Evolutionary conservation across 768 basidiomycete genomes (phyloP).

Genomic region (Trametes elegans): DNA sequence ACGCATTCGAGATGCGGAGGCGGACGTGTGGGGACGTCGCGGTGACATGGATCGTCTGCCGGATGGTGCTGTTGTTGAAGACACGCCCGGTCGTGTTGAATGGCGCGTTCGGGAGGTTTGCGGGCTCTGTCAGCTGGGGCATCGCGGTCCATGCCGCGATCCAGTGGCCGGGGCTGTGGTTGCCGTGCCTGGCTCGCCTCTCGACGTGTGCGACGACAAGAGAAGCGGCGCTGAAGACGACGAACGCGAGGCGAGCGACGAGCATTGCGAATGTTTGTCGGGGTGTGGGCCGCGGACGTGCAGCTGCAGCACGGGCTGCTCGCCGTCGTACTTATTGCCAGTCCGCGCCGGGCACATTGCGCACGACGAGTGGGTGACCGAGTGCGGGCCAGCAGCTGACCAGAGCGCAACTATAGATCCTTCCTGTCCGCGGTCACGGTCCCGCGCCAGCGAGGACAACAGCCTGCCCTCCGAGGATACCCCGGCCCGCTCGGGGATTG

Average conservation of each 20-base stretch:
- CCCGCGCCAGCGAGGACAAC: too few relatives aligned
- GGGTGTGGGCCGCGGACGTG: neutral
- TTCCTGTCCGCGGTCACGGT: too few relatives aligned
- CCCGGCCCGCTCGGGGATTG: conserved; percentile 1
- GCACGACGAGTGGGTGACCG: conserved; percentile 3
- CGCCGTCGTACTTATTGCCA: neutral
- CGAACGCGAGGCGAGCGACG: neutral
- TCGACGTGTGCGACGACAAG: too few relatives aligned
- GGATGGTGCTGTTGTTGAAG: conserved; percentile 46
- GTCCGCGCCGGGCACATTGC: neutral
- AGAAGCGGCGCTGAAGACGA: neutral
- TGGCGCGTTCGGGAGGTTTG: conserved; percentile 30
- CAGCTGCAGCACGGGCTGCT: too few relatives aligned
- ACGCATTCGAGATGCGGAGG: conserved; percentile 47
- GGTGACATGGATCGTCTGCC: conserved; percentile 47
- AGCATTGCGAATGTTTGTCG: neutral
- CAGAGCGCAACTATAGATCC: neutral
- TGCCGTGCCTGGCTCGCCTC: neutral
- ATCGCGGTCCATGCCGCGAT: conserved; percentile 31
- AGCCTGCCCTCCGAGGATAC: conserved; percentile 4
- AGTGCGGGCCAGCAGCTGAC: too few relatives aligned
- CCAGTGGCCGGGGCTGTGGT: conserved; percentile 25
- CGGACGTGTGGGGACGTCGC: conserved; percentile 40
- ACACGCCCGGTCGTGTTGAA: conserved; percentile 32
- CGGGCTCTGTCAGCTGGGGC: conserved; percentile 32